Evolutionary conservation across 129 eudicot genomes (phyloP).

Genomic region (Pseudognaphalium luteoalbum): DNA sequence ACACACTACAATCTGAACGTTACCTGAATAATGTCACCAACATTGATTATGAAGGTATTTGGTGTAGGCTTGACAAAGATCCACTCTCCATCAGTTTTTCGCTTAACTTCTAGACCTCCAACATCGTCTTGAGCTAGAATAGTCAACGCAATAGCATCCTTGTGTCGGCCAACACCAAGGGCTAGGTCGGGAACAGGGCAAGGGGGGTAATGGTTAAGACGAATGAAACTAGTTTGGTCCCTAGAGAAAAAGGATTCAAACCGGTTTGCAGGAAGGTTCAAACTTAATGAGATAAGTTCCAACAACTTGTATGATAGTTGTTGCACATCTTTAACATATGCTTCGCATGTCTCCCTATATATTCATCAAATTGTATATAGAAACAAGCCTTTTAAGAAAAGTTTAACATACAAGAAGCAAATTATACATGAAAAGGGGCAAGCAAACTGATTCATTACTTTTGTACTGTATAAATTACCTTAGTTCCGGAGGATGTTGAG

Average conservation of each 20-base stretch:
- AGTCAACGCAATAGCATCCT: conserved; percentile 65
- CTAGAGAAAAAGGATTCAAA: conserved; percentile 39
- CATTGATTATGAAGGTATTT: conserved; percentile 54
- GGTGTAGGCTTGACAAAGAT: conserved; percentile 57
- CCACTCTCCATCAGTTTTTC: conserved; percentile 69
- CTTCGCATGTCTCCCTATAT: conserved; percentile 47
- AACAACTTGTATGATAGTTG: conserved; percentile 43
- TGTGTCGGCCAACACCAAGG: conserved; percentile 73
- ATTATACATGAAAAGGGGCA: not conserved
- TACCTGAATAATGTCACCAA: conserved; percentile 74
- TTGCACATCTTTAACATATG: conserved; percentile 42
- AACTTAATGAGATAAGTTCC: conserved; percentile 51
- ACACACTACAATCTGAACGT: no score
- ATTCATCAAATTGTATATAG: not conserved
- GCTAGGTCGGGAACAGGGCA: conserved; percentile 66
- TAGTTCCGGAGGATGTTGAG: conserved; percentile 44
- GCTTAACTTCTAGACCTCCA: conserved; percentile 71
- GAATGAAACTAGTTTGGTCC: conserved; percentile 43
- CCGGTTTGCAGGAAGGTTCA: conserved; percentile 42
- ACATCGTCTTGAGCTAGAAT: conserved; percentile 71
- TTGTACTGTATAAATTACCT: conserved; percentile 32
- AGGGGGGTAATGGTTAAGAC: conserved; percentile 58
- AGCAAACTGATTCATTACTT: not conserved
- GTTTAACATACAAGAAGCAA: no score
- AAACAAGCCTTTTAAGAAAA: no score